Conservation (phyloP, 2,329 filamentous ascomycete genomes). For the Penicillium sp. region DNA sequence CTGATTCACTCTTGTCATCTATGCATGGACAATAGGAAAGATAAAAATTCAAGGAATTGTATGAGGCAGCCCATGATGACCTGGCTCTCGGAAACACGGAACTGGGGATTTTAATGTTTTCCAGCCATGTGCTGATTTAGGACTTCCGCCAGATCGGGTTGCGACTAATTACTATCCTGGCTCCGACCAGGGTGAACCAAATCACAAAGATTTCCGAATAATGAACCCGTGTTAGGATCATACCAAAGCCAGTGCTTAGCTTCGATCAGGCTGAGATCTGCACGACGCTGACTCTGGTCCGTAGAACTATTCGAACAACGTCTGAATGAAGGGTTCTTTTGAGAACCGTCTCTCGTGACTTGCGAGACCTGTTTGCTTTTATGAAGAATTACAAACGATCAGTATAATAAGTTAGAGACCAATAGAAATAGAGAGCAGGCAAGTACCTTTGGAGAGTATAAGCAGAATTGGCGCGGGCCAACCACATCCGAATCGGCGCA, state of each 20-base stretch:
- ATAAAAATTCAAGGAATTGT: not conserved
- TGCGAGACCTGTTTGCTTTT: no score
- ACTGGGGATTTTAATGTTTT: not conserved
- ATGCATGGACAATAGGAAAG: conserved; percentile 16
- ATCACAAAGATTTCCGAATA: conserved; percentile 28
- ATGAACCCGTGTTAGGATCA: no score
- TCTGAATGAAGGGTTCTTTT: no score
- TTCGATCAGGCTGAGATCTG: no score
- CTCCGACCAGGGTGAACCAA: conserved; percentile 59
- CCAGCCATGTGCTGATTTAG: not conserved
- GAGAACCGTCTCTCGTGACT: no score
- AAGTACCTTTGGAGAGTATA: not conserved
- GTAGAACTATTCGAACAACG: no score
- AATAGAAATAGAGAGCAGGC: not conserved
- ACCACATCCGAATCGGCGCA: conserved; percentile 18
- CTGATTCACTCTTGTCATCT: conserved; percentile 25
- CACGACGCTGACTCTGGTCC: no score
- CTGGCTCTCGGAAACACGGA: not conserved
- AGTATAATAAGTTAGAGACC: no score
- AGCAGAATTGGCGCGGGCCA: conserved; percentile 12
- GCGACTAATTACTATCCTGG: conserved; percentile 48
- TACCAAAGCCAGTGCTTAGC: no score
- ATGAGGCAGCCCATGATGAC: not conserved
- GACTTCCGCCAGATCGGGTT: not conserved
- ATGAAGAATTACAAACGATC: no score